Evolutionary conservation across 352 stramenopile genomes (phyloP).

Genomic region (Phytophthora tubulina): DNA sequence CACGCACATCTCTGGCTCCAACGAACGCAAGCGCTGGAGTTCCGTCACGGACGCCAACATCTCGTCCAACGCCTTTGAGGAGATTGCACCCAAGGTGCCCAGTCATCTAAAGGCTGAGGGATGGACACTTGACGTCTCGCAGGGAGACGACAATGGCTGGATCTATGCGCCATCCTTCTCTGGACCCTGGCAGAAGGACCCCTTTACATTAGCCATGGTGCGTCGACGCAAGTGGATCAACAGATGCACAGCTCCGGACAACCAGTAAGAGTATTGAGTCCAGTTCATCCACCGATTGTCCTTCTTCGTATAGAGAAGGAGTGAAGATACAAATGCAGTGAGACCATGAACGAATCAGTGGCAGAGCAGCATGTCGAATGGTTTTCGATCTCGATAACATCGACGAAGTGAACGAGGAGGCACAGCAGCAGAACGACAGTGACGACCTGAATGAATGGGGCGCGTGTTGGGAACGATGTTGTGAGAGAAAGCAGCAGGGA

Average conservation of each 20-base stretch:
- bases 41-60: constrained; percentile 64
- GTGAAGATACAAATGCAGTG: constrained; percentile 14
- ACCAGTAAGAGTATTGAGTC: constrained; percentile 29
- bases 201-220: constrained; percentile 81
- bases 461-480: constrained; percentile 33
- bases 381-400: constrained; percentile 13
- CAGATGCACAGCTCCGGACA: constrained; percentile 53
- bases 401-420: constrained; percentile 11
- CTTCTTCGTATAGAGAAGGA: constrained; percentile 11
- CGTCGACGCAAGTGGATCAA: constrained; percentile 88
- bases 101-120: constrained; percentile 64
- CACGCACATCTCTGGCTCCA: constrained; percentile 54
- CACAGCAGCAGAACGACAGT: constrained; percentile 33
- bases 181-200: constrained; percentile 80
- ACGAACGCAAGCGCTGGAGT: constrained; percentile 81
- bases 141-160: constrained; percentile 87
- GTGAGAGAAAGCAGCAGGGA: constrained; percentile 24
- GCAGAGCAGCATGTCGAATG: not conserved
- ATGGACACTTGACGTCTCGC: constrained; percentile 80
- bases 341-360: not conserved
- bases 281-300: constrained; percentile 3
- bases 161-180: constrained; percentile 84
- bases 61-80: constrained; percentile 72
- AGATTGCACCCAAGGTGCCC: constrained; percentile 73
- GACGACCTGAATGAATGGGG: constrained; percentile 40